Base-by-base conservation (phyloP, 2,329 filamentous ascomycete species). In the Xylariaceae sp. region DNA sequence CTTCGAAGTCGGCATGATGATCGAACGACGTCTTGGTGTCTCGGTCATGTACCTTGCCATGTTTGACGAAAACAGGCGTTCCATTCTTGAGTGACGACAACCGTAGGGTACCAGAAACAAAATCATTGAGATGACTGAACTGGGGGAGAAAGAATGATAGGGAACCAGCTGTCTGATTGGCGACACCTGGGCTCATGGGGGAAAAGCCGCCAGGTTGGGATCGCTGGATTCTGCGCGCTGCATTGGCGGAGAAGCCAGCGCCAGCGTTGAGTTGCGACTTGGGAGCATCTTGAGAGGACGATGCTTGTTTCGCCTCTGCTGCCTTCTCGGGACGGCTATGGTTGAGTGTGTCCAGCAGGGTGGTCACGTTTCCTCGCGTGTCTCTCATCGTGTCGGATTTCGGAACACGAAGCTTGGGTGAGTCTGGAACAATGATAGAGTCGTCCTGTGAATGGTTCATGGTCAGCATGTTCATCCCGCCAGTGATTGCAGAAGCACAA, bases 61-160 rank as follows among this genome's bases (percentile, higher is more conserved):
- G 64, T 54, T 72, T 76, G 44, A 76, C 71, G 41, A 77, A 73
- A 16, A 77, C 66, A 5, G 72, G 73, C 9, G 73, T 70, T 12
- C 73, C 73, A 46, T 77, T 71, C 48, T 63, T 69, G 47, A 71
- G 62, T 5, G 69, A 64, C 29, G 70, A 71, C 45, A 75, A 71
- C 41, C 65, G 67, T 30, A 77, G 65, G 13, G 68, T 71, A 5
- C 74, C 74, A 2, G 74, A 73, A 5, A 76, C 68, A 46, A 76
- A 74, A 51, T 77, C 73, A 28, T 71, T 70, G n/a, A 77, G 65
- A 43, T 76, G 68, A 3, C 69, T 69, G 13, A 76, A 66, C 34
- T 72, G 67, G 2, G 73, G 73, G 52, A 77, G 59, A 53, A 74
- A 69, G 51, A 76, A 76, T 3, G 73, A 69, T 51, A 76, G 76